phyloP scores from a whole-genome alignment of 148 eudicot genomes.

The Rheum nobile region DNA sequence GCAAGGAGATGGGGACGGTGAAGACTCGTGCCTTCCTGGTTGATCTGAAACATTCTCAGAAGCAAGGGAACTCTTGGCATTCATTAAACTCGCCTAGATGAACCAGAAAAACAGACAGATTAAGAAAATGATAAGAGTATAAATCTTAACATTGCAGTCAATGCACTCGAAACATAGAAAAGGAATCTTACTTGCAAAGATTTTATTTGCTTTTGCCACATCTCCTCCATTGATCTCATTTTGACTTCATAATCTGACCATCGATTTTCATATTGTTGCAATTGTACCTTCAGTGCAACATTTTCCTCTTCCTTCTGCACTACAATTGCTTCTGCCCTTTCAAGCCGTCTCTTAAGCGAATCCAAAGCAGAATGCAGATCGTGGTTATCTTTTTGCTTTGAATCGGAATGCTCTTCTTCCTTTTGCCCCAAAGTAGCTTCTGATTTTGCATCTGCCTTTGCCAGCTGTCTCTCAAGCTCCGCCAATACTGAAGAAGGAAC shows the following conservation, averaged over 20 bases:
- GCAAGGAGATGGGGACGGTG: conserved; percentile 20
- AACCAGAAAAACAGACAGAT: neutral
- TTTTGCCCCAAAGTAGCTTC: conserved; percentile 5
- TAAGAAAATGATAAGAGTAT: neutral
- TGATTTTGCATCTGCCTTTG: conserved; percentile 10
- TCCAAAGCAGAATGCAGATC: conserved; percentile 39
- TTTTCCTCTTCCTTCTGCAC: conserved; percentile 71
- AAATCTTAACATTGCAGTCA: neutral
- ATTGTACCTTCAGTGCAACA: conserved; percentile 40
- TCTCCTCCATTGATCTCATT: conserved; percentile 78
- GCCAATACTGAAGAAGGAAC: conserved; percentile 22
- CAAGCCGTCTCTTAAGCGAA: conserved; percentile 54
- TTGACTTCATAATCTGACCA: conserved; percentile 69
- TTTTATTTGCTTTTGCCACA: conserved; percentile 76
- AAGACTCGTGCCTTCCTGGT: conserved; percentile 28
- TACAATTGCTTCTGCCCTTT: conserved; percentile 46
- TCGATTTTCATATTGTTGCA: conserved; percentile 45
- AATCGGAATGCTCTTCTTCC: conserved; percentile 15
- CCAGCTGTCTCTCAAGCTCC: conserved; percentile 30
- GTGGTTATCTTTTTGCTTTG: conserved; percentile 14
- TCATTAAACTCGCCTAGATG: conserved; percentile 37
- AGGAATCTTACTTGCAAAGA: conserved; percentile 62
- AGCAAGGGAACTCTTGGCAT: conserved; percentile 33
- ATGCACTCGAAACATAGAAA: neutral
- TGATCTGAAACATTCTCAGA: conserved; percentile 26